Base-by-base conservation (phyloP, 768 basidiomycete species). In the Naganishia friedmannii region DNA sequence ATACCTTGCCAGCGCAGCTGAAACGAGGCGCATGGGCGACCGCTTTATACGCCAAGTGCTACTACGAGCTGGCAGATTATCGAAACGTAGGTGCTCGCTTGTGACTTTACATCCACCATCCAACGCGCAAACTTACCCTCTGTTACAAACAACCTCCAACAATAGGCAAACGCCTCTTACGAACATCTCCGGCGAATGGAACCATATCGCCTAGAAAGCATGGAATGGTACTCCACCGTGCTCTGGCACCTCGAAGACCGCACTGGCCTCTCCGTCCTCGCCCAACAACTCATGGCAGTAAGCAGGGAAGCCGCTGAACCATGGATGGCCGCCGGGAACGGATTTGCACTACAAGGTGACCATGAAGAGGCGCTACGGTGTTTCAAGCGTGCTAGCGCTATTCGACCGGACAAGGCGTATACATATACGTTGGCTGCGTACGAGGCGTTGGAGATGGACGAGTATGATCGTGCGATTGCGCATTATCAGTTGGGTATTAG, bases 301-400 rank as follows among this genome's bases (percentile, higher is more conserved):
- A 85, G 89, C 73, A 87, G 93, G n/a, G 87, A 86, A 69, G 88
- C 90, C 29, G 83, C 94, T 13, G 87, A 94, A 77, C 87, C 93
- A 19, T 99, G 96, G 96, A 96, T 98, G 74, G 91, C 93, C 0
- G 88, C 93, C 32, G 96, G 96, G 65, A 99, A 99, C 83, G 84
- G 92, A 75, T 98, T 97, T 82, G 95, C 93, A 17, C 82, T 96
- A 76, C 90, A 95, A 82, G 93, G 93, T 83, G 94, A 99, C 77
- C 89, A 92, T 74, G 84, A 90, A 63, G 91, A 96, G 77, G 94
- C 96, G 21, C 83, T 98, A 82, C 88, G 90, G 79, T 96, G 93
- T 83, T 98, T 99, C 83, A 86, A 88, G 70, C 88, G 96, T 60
- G 96, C 96, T 53, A 87, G 88, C 26, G 89, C 94, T 80, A 81